phyloP scores from a whole-genome alignment of 306 rosid species.

The Notholithocarpus densiflorus region DNA sequence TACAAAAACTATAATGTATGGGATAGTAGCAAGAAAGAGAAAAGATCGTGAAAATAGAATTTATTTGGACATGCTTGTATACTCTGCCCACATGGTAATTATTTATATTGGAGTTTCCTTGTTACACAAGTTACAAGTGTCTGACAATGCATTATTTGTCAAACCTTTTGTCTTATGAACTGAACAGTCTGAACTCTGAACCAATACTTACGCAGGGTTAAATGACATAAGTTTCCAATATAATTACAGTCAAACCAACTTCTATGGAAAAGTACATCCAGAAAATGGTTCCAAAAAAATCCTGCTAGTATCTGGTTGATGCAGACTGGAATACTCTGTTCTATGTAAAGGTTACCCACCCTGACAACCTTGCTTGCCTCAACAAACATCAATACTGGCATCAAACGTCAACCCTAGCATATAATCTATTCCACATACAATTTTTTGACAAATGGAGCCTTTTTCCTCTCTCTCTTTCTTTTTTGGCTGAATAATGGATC shows the following conservation, averaged over 20 bases:
- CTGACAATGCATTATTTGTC: not conserved
- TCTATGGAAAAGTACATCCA: not conserved
- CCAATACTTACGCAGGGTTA: not conserved
- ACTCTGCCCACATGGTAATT: not conserved
- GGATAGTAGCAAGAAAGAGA: constrained; percentile 13
- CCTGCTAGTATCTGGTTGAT: not conserved
- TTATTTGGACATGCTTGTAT: not conserved
- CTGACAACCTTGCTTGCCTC: not conserved
- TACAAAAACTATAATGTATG: not conserved
- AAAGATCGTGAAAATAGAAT: not conserved
- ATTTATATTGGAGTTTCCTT: not conserved
- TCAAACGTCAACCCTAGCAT: not conserved
- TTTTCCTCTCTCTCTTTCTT: not conserved
- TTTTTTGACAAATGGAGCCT: not conserved
- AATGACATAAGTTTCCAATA: not conserved
- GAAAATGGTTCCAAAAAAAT: not conserved
- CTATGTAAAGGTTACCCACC: not conserved
- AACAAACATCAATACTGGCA: not conserved
- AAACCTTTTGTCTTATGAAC: not conserved
- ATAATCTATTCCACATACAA: not conserved
- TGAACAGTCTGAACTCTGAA: not conserved
- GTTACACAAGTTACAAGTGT: not conserved
- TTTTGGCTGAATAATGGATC: not conserved
- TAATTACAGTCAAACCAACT: not conserved
- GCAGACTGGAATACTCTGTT: not conserved